Evolutionary conservation across 495 filamentous ascomycete genomes (phyloP).

Genomic region (Penicillium atrosanguineum): DNA sequence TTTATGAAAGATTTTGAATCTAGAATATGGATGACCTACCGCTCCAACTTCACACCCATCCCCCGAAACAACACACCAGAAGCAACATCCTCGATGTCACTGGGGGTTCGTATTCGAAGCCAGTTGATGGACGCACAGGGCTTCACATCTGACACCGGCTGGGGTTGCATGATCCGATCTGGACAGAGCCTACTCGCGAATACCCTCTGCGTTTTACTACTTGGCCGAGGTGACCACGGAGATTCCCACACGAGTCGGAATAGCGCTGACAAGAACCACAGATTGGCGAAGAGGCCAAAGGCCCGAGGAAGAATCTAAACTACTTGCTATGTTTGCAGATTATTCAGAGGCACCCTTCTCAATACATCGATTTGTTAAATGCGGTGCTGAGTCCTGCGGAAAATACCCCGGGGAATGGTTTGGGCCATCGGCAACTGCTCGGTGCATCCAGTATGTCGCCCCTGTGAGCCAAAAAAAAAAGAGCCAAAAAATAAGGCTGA

Average conservation of each 20-base stretch:
- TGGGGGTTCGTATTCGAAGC: slow-evolving; percentile 77
- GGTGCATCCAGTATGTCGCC: slow-evolving; percentile 82
- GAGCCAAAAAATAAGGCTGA: not conserved
- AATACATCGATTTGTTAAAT: slow-evolving; percentile 89
- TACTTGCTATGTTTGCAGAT: slow-evolving; percentile 89
- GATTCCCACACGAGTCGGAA: not conserved
- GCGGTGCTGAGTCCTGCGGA: slow-evolving; percentile 83
- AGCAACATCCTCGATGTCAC: slow-evolving; percentile 71
- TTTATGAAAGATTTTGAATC: slow-evolving; percentile 95
- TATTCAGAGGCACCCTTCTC: slow-evolving; percentile 84
- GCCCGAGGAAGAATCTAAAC: slow-evolving; percentile 59
- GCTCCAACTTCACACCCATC: slow-evolving; percentile 82
- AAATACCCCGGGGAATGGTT: slow-evolving; percentile 99
- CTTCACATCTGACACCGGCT: slow-evolving; percentile 92
- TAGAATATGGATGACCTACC: slow-evolving; percentile 94
- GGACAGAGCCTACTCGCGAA: slow-evolving; percentile 94
- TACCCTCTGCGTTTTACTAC: slow-evolving; percentile 62
- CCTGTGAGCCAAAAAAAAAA: not conserved
- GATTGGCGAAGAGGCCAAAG: slow-evolving; percentile 74
- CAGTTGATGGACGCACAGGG: slow-evolving; percentile 76
- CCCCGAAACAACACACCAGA: slow-evolving; percentile 70
- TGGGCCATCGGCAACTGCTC: slow-evolving; percentile 95
- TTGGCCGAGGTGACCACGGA: slow-evolving; percentile 67
- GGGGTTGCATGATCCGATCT: slow-evolving; percentile 99
- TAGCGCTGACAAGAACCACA: slow-evolving; percentile 37